These are phyloP conservation scores for Carex myosuroides DNA, from an alignment of 176 grass and related monocot species.

Conservation along the genomic window DNA sequence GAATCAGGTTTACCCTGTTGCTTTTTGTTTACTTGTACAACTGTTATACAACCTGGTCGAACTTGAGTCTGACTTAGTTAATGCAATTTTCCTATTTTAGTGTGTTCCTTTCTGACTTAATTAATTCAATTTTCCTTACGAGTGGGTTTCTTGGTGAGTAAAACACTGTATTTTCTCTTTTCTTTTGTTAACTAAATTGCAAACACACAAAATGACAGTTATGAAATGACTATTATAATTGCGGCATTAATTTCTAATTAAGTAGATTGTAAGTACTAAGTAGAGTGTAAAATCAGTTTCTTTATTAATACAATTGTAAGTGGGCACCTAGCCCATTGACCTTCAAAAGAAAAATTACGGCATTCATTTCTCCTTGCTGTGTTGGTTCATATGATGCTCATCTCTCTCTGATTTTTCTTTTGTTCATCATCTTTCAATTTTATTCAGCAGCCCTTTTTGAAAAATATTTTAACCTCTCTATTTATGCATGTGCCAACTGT, in stretches of 20 bases:
- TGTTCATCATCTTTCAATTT: neutral
- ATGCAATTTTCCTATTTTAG: neutral
- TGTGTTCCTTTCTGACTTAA: too few relatives aligned
- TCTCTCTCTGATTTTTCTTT: neutral
- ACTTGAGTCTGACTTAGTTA: neutral
- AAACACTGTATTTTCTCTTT: neutral
- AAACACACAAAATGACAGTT: neutral
- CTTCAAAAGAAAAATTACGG: neutral
- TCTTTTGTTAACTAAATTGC: neutral
- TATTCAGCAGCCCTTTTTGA: neutral
- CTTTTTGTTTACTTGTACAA: neutral
- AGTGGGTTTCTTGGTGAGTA: neutral
- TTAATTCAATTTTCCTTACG: neutral
- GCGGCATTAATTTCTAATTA: neutral
- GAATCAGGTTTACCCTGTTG: slow-evolving; percentile 32
- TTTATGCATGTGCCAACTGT: neutral
- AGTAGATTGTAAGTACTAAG: too few relatives aligned
- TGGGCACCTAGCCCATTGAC: too few relatives aligned
- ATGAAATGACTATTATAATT: neutral
- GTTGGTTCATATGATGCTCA: neutral
- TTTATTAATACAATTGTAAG: too few relatives aligned
- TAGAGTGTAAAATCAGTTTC: too few relatives aligned
- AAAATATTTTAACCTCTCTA: neutral
- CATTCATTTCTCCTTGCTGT: neutral
- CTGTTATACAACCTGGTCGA: neutral